A percentile compares a stretch with the other conserved stretches of the same genome.
Conservation (phyloP, 345 rosid species). For the Arabidopsis thaliana region TAIR10.1 NC_003074.8:17192001-17192500, state of each 20-base stretch:
- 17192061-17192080: slow-evolving; percentile 84
- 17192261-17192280: slow-evolving; percentile 69
- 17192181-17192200: slow-evolving; percentile 21
- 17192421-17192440: neutral
- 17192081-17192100: slow-evolving; percentile 64
- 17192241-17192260: slow-evolving; percentile 77
- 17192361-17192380: slow-evolving; percentile 43
- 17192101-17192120: slow-evolving; percentile 64
- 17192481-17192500: neutral
- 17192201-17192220: slow-evolving; percentile 60
- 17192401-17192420: slow-evolving; percentile 27
- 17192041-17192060: slow-evolving; percentile 56
- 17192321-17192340: slow-evolving; percentile 25
- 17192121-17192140: slow-evolving; percentile 47
- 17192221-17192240: slow-evolving; percentile 64
- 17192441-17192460: neutral
- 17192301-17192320: neutral
- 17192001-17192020: too few relatives aligned
- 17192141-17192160: neutral
- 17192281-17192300: slow-evolving; percentile 2
- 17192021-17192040: neutral
- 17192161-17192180: neutral
- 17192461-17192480: neutral
- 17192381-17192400: slow-evolving; percentile 53
- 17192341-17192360: neutral